Percentiles rank a stretch among this genome's conserved stretches.
phyloP scores from a whole-genome alignment of 371 early-diverging fungal species.

The Mucor piriformis region DNA sequence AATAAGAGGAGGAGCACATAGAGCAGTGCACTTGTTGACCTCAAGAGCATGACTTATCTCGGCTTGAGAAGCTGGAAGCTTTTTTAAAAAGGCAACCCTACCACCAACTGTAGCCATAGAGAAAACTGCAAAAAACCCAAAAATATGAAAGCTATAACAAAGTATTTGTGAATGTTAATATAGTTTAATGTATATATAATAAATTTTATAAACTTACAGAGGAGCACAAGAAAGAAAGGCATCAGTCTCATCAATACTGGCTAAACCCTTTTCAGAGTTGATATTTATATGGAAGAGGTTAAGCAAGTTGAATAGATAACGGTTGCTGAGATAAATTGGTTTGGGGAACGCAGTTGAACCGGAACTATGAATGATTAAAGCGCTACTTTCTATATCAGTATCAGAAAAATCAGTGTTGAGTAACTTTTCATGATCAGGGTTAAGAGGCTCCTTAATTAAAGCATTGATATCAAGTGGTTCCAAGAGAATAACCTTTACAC shows the following conservation, averaged over 20 bases:
- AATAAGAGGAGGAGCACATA: conserved; percentile 13
- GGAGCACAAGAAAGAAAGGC: conserved; percentile 6
- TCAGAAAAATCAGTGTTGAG: conserved; percentile 10
- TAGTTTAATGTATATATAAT: not conserved
- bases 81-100: conserved; percentile 16
- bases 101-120: conserved; percentile 8
- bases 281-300: not conserved
- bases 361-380: conserved; percentile 28
- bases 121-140: conserved; percentile 12
- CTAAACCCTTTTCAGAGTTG: not conserved
- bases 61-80: conserved; percentile 11
- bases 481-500: not conserved
- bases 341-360: conserved; percentile 30
- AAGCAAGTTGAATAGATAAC: conserved; percentile 11
- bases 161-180: not conserved
- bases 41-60: conserved; percentile 12
- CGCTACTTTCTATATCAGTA: conserved; percentile 11
- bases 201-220: conserved; percentile 17
- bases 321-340: conserved; percentile 27
- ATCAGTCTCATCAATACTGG: conserved; percentile 2
- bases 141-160: conserved; percentile 22
- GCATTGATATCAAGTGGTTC: conserved; percentile 17
- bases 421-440: conserved; percentile 1
- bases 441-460: conserved; percentile 17
- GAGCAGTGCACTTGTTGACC: conserved; percentile 7